Conservation (phyloP, 2,329 filamentous ascomycete species). For the Xylariaceae sp. region DNA sequence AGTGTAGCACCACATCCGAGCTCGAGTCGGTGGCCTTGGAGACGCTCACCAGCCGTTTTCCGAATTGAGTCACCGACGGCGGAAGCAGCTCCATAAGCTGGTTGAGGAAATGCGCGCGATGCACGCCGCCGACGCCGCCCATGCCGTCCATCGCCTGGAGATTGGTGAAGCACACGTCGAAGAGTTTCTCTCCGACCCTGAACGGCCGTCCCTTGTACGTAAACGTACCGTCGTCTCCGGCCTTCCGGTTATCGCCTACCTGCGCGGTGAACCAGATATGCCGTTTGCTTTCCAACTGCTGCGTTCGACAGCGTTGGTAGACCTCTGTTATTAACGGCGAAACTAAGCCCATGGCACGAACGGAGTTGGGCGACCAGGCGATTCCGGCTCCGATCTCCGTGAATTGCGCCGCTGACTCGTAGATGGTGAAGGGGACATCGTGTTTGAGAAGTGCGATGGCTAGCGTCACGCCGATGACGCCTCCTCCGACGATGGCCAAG, state of each 20-base stretch:
- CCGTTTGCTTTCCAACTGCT: too few species aligned
- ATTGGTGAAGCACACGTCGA: slow-evolving; percentile 22
- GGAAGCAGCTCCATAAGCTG: slow-evolving; percentile 40
- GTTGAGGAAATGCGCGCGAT: slow-evolving; percentile 40
- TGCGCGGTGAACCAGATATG: too few species aligned
- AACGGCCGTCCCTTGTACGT: slow-evolving; percentile 16
- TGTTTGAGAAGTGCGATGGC: slow-evolving; percentile 23
- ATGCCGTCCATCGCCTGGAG: slow-evolving; percentile 1
- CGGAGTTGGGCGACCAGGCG: slow-evolving; percentile 25
- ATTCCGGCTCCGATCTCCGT: slow-evolving; percentile 29
- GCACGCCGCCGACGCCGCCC: slow-evolving; percentile 24
- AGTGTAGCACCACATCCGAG: slow-evolving; percentile 28
- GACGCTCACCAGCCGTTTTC: slow-evolving; percentile 36
- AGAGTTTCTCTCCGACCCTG: slow-evolving; percentile 24
- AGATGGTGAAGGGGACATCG: slow-evolving; percentile 22
- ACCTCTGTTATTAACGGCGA: too few species aligned
- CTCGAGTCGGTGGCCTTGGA: slow-evolving; percentile 18
- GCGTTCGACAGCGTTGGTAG: too few species aligned
- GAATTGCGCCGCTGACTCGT: slow-evolving; percentile 24
- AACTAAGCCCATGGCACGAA: slow-evolving; percentile 19
- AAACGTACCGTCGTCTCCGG: slow-evolving; percentile 21
- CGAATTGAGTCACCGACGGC: slow-evolving; percentile 30
- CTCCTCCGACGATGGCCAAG: slow-evolving; percentile 26
- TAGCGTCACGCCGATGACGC: slow-evolving; percentile 24
- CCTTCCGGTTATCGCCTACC: slow-evolving; percentile 25